These are phyloP conservation scores for Buddleja alternifolia DNA, from an alignment of 257 asterid genomes.

Conservation along the genomic window DNA sequence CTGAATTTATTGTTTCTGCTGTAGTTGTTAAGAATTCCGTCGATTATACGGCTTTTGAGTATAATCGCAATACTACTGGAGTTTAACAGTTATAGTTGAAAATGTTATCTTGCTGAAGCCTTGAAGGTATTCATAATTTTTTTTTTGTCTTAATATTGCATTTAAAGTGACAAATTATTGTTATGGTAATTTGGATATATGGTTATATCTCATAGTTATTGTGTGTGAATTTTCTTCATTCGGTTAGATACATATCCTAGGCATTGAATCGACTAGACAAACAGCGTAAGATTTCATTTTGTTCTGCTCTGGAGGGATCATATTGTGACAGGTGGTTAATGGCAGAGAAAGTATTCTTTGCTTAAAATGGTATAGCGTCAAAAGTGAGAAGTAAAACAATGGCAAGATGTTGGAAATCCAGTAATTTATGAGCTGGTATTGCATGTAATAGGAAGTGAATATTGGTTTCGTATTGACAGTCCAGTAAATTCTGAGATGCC, in stretches of 20 bases:
- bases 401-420: neutral
- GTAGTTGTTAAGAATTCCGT: neutral
- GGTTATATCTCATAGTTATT: neutral
- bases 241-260: neutral
- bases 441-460: too few species aligned
- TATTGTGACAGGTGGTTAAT: constrained; percentile 3
- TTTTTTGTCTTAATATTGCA: too few species aligned
- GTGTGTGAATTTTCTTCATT: neutral
- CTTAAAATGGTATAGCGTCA: too few species aligned
- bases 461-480: neutral
- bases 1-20: constrained; percentile 3
- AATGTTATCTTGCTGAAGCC: too few species aligned
- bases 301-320: neutral
- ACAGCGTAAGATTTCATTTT: neutral
- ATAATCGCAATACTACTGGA: too few species aligned
- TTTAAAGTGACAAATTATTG: too few species aligned
- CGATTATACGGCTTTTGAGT: neutral
- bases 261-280: neutral
- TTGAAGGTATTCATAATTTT: neutral
- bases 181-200: neutral
- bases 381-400: too few species aligned
- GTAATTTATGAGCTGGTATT: neutral
- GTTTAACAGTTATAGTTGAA: too few species aligned
- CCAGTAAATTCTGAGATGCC: neutral
- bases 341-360: neutral